Evolutionary conservation across 2,329 filamentous ascomycete genomes (phyloP).

Genomic region (Cercospora zeae-maydis): DNA sequence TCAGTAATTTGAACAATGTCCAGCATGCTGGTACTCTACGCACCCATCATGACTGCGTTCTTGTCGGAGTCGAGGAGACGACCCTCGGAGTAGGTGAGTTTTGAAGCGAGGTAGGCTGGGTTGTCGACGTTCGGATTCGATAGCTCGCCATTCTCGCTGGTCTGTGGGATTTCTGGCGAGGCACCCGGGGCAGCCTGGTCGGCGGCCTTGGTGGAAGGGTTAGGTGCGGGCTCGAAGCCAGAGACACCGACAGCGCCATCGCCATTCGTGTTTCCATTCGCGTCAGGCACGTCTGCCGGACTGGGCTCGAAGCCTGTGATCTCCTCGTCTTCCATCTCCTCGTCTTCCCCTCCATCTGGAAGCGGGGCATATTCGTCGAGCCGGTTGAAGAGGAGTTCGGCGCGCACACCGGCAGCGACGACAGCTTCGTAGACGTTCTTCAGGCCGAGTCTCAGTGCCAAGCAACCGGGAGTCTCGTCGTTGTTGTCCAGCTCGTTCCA

Average conservation of each 20-base stretch:
- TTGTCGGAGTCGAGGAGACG: constrained; percentile 48
- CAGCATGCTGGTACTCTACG: background rate
- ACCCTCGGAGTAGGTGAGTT: constrained; percentile 47
- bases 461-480: constrained; percentile 86
- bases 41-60: constrained; percentile 48
- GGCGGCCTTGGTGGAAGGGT: constrained; percentile 33
- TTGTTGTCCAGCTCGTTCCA: constrained; percentile 93
- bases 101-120: constrained; percentile 48
- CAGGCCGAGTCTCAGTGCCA: constrained; percentile 68
- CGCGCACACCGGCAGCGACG: constrained; percentile 84
- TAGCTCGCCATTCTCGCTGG: constrained; percentile 31
- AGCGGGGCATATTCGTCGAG: constrained; percentile 79
- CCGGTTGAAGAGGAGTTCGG: constrained; percentile 79
- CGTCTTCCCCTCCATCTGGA: constrained; percentile 53
- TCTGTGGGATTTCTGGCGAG: constrained; percentile 28
- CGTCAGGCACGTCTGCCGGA: constrained; percentile 19
- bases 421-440: constrained; percentile 72
- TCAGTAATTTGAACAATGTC: background rate
- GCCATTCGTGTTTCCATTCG: constrained; percentile 24
- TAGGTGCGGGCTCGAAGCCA: constrained; percentile 33
- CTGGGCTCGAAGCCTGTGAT: constrained; percentile 37
- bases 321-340: constrained; percentile 41
- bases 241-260: constrained; percentile 26
- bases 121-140: constrained; percentile 43
- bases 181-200: constrained; percentile 20